These are phyloP conservation scores for Claviceps sp. DNA, from an alignment of 2,329 filamentous ascomycete species.

Conservation along the genomic window DNA sequence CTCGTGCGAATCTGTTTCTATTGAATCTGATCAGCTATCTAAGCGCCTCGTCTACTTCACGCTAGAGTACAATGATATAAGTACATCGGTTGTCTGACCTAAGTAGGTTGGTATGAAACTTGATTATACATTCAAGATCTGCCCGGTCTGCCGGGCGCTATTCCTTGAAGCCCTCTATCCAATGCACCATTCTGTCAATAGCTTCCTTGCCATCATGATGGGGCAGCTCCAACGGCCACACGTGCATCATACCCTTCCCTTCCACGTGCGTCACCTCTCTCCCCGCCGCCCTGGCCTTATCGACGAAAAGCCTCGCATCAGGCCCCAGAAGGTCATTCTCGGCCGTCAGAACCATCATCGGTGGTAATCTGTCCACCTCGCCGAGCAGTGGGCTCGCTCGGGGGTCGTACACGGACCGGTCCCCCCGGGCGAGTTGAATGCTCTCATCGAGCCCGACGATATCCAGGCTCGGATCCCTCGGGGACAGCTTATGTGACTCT, in stretches of 20 bases:
- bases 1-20: too few species aligned
- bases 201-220: constrained; percentile 16
- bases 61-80: too few species aligned
- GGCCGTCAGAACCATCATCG: constrained; percentile 17
- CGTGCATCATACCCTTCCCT: constrained; percentile 20
- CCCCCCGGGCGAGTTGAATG: constrained; percentile 14
- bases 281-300: constrained; percentile 13
- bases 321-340: constrained; percentile 16
- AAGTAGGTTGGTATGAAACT: too few species aligned
- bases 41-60: too few species aligned
- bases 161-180: constrained; percentile 10
- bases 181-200: constrained; percentile 15
- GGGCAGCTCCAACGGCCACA: constrained; percentile 17
- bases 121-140: neutral
- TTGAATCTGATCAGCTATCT: too few species aligned
- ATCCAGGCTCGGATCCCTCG: constrained; percentile 16
- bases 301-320: constrained; percentile 16
- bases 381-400: constrained; percentile 18
- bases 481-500: constrained; percentile 12
- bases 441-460: constrained; percentile 15
- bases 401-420: constrained; percentile 13
- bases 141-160: neutral
- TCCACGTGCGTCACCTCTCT: constrained; percentile 15
- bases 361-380: constrained; percentile 14
- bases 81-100: too few species aligned